Conservation (phyloP, 2,329 filamentous ascomycete species). For the Xylaria sp. region DNA sequence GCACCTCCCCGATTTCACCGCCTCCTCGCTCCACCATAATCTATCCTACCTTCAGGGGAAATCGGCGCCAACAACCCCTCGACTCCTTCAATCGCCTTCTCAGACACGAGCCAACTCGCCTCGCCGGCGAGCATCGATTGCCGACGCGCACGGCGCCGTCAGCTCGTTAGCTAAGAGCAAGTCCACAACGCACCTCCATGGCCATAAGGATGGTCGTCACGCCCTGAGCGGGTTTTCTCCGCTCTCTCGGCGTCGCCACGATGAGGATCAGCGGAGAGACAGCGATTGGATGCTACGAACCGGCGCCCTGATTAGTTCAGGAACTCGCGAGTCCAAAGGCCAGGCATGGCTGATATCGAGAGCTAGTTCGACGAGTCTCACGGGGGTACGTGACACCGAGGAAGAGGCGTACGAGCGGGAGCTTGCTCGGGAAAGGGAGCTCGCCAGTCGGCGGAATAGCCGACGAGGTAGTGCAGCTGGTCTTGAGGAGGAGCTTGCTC, state of each 20-base stretch:
- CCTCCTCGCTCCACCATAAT: constrained; percentile 44
- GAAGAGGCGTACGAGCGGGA: constrained; percentile 60
- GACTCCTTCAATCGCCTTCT: constrained; percentile 63
- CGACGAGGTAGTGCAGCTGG: constrained; percentile 52
- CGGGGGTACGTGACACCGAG: constrained; percentile 56
- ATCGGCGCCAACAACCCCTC: constrained; percentile 68
- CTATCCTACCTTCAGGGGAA: constrained; percentile 65
- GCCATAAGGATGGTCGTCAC: constrained; percentile 34
- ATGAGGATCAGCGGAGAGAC: constrained; percentile 51
- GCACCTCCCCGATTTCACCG: constrained; percentile 47
- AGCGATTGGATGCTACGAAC: constrained; percentile 70
- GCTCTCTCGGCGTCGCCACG: constrained; percentile 40
- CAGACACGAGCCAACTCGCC: constrained; percentile 54
- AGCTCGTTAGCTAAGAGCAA: constrained; percentile 63
- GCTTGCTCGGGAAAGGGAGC: constrained; percentile 56
- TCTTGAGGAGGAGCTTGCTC: constrained; percentile 46
- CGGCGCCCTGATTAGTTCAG: constrained; percentile 65
- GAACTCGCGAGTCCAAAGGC: constrained; percentile 70
- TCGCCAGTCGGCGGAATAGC: constrained; percentile 54
- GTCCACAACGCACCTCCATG: constrained; percentile 62
- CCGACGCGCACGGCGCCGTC: constrained; percentile 32
- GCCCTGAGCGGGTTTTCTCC: constrained; percentile 34
- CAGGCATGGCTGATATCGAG: constrained; percentile 72
- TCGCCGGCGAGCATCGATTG: constrained; percentile 48
- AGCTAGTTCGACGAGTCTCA: constrained; percentile 67